Evolutionary conservation across 2,329 filamentous ascomycete species (phyloP), one percentile per base, ranked within the genome.

Genomic region (Hymenoscyphus salicellus): DNA sequence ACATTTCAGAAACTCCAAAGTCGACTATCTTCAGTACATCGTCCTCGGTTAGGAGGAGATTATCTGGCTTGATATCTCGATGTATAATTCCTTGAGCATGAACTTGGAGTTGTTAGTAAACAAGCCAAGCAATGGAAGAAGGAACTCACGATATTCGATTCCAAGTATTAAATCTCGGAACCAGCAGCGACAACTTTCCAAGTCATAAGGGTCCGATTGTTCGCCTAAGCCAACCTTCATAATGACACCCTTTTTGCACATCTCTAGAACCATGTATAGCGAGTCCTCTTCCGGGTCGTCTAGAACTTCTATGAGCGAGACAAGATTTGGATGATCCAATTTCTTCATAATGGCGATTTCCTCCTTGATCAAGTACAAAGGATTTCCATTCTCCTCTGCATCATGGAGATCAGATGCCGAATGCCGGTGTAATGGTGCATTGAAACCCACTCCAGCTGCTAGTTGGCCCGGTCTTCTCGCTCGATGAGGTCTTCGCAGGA

Each of bases 271-370:
- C 92, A 99, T 98, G 79, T 97, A 99, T 14, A 99, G 80, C 2
- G 93, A 97, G 77, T 99, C 95, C 75, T 97, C 93, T 58, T 94
- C 89, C 0, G 95, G 94, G 74, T 98, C 95, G 75, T 98, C 95
- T 60, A 99, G 81, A 2, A 99, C 95, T 78, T 99, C 95, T 69
- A 96, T 92, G 60, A 99, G 80, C 56, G 90, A 88, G 16, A 98
- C 94, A n/a, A 99, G 81, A 74, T 98, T 99, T 32, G 88, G 89
- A 74, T 99, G 95, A 74, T 97, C 89, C 57, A 98, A 84, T 79
- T 98, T 98, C 82, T 98, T 99, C 93, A 99, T 98, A 75, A 98
- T 96, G 65, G 95, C 95, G 72, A 98, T 95, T 78, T 99, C 95
- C 77, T 97, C 91, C 66, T 93, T 90, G 76, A 99, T 98, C 65